Percentiles rank a stretch among this genome's conserved stretches.
These are phyloP conservation scores for Tylopilus intermedius DNA, from an alignment of 768 basidiomycete species.

Conservation along the genomic window DNA sequence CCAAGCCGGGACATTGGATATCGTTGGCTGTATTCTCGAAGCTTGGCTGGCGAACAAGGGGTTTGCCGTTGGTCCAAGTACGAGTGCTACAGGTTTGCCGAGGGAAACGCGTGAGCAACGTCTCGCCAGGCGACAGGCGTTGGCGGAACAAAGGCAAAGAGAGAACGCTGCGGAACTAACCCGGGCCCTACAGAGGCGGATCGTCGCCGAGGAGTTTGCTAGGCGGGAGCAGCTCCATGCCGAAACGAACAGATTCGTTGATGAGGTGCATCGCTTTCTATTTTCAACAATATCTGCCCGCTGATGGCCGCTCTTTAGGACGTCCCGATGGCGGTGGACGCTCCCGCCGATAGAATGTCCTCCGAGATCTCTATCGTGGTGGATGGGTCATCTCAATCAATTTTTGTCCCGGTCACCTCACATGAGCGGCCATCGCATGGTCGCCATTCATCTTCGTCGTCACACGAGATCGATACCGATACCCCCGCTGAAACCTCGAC, in stretches of 20 bases:
- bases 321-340: constrained; percentile 31
- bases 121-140: constrained; percentile 54
- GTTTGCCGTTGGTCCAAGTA: constrained; percentile 77
- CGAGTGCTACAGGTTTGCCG: constrained; percentile 68
- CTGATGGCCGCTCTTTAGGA: constrained; percentile 26
- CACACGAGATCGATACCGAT: constrained; percentile 51
- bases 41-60: constrained; percentile 88
- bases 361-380: constrained; percentile 22
- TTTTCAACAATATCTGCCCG: not conserved
- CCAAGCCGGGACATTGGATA: constrained; percentile 88
- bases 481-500: constrained; percentile 59
- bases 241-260: constrained; percentile 7
- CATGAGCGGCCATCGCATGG: constrained; percentile 16
- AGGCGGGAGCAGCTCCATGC: constrained; percentile 8
- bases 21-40: constrained; percentile 90
- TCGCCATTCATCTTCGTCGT: constrained; percentile 19
- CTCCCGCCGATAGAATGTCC: constrained; percentile 11
- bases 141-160: constrained; percentile 51
- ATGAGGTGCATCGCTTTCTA: constrained; percentile 24
- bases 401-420: constrained; percentile 18
- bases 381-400: constrained; percentile 18
- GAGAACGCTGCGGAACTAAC: constrained; percentile 52
- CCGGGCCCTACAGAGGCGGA: constrained; percentile 52
- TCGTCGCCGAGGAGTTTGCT: constrained; percentile 32
- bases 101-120: constrained; percentile 74